phyloP scores from a whole-genome alignment of 2,329 filamentous ascomycete species.

The Lasiodiplodia citricola region DNA sequence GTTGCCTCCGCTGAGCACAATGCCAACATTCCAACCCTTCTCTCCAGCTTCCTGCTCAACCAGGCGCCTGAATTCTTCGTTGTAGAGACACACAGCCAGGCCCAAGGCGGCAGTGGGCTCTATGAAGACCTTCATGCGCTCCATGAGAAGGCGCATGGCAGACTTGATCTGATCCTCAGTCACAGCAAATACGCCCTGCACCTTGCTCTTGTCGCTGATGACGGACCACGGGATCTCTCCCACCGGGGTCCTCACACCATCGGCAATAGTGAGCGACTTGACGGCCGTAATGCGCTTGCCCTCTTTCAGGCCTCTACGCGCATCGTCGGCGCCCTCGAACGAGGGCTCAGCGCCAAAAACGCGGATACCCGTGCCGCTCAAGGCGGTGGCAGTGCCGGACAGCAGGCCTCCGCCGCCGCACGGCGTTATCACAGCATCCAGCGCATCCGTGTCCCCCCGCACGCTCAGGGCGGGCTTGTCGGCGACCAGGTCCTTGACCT shows the following conservation, averaged over 20 bases:
- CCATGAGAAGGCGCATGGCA: slow-evolving; percentile 78
- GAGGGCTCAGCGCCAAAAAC: slow-evolving; percentile 90
- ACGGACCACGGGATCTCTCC: slow-evolving; percentile 77
- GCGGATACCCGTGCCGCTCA: slow-evolving; percentile 70
- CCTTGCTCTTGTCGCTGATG: slow-evolving; percentile 73
- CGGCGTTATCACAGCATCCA: slow-evolving; percentile 72
- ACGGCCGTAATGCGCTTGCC: slow-evolving; percentile 71
- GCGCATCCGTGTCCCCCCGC: slow-evolving; percentile 32
- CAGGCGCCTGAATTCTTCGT: slow-evolving; percentile 78
- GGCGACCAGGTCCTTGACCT: slow-evolving; percentile 64
- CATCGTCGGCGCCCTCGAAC: slow-evolving; percentile 85
- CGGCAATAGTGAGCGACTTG: slow-evolving; percentile 80
- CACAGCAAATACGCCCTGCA: slow-evolving; percentile 74
- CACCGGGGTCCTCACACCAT: slow-evolving; percentile 84
- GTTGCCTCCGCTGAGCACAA: slow-evolving; percentile 69
- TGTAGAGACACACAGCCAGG: slow-evolving; percentile 79
- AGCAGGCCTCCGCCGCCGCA: slow-evolving; percentile 90
- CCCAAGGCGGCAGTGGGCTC: slow-evolving; percentile 89
- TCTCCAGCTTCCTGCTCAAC: slow-evolving; percentile 74
- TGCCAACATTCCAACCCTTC: slow-evolving; percentile 73
- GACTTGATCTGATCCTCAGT: slow-evolving; percentile 80
- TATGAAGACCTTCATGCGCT: slow-evolving; percentile 88
- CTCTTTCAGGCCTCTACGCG: slow-evolving; percentile 68
- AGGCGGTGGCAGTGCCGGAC: slow-evolving; percentile 78
- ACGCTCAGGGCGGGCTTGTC: slow-evolving; percentile 36